These are phyloP conservation scores for Arthrobotrys sphaeroides DNA, from an alignment of 2,329 filamentous ascomycete species.

Conservation along the genomic window DNA sequence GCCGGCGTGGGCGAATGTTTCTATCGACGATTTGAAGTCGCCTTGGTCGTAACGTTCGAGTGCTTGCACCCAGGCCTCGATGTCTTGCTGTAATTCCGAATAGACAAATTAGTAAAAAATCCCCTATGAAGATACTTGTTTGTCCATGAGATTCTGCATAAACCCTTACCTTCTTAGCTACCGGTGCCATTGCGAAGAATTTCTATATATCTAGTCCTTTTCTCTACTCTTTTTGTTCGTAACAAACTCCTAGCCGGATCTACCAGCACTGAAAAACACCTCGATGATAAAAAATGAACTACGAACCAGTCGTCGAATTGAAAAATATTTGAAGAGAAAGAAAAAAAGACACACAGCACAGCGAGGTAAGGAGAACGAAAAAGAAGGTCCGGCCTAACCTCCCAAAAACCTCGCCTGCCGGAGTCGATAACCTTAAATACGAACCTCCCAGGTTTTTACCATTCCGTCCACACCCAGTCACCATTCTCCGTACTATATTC, in stretches of 20 bases:
- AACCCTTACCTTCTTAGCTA: constrained; percentile 5
- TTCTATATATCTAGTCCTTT: background rate
- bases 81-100: constrained; percentile 23
- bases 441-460: background rate
- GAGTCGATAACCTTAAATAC: constrained; percentile 18
- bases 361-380: background rate
- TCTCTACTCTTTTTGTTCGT: background rate
- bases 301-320: constrained; percentile 17
- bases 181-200: background rate
- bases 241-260: constrained; percentile 3
- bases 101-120: background rate
- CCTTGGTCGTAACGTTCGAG: constrained; percentile 93
- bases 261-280: background rate
- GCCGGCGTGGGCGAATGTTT: constrained; percentile 82
- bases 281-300: background rate
- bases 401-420: constrained; percentile 11
- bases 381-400: constrained; percentile 19
- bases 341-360: background rate
- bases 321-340: background rate
- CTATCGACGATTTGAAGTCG: constrained; percentile 89
- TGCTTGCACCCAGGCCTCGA: constrained; percentile 96
- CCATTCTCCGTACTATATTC: too few species aligned
- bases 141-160: too few species aligned
- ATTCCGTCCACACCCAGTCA: background rate
- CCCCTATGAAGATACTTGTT: too few species aligned